Conservation (phyloP, 1,284 basidiomycete genomes). For the Apiotrichum laibachii region DNA sequence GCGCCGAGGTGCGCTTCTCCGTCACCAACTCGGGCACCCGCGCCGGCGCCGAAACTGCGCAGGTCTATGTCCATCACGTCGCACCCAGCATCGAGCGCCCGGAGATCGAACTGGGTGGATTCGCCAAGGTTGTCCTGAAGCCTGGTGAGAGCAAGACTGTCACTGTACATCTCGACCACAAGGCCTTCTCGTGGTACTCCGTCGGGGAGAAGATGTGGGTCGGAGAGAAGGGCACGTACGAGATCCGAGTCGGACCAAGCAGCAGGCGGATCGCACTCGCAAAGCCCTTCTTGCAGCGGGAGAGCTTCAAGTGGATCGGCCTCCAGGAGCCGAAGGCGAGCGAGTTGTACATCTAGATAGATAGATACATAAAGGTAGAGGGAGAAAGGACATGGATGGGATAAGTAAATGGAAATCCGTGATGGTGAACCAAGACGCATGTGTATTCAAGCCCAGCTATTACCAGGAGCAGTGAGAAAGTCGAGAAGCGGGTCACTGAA, state of each 20-base stretch:
- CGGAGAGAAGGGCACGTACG: conserved; percentile 54
- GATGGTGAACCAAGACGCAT: no score
- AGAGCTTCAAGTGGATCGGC: no score
- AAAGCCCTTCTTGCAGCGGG: no score
- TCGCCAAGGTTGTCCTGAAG: conserved; percentile 41
- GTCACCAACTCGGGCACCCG: conserved; percentile 35
- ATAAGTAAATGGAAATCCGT: no score
- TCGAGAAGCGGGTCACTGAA: no score
- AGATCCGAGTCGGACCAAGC: conserved; percentile 43
- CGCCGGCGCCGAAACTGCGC: conserved; percentile 43
- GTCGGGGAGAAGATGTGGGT: conserved; percentile 52
- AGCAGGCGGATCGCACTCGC: no score
- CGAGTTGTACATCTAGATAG: no score
- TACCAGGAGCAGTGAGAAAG: no score
- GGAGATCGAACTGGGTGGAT: conserved; percentile 41
- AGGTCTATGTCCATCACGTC: conserved; percentile 55
- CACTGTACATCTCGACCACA: conserved; percentile 26
- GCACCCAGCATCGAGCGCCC: conserved; percentile 33
- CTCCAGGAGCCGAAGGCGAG: no score
- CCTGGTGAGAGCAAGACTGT: conserved; percentile 36
- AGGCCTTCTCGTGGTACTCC: conserved; percentile 53
- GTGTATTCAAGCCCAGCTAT: no score
- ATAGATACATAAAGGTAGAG: no score
- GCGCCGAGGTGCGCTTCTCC: conserved; percentile 28
- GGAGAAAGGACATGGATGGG: no score